Percentiles rank a stretch among this genome's conserved stretches.
Evolutionary conservation across 164 flowering plant genomes (phyloP).

Genomic region (Berberis vulgaris): DNA sequence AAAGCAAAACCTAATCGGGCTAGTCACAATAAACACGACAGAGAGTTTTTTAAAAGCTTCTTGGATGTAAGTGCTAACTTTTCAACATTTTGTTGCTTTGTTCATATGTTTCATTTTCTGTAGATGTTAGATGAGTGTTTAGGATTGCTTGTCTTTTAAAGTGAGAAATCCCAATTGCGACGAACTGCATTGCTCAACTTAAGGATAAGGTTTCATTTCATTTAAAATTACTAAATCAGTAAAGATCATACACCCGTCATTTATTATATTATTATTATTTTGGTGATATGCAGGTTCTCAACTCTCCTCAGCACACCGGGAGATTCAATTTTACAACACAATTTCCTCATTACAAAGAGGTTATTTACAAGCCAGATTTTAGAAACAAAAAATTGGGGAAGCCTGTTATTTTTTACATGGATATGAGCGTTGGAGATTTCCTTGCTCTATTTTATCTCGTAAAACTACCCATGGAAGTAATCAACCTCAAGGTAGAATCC

Average conservation of each 20-base stretch:
- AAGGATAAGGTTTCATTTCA: too few relatives aligned
- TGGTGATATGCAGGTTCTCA: constrained; percentile 48
- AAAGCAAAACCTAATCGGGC: constrained; percentile 68
- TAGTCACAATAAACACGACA: constrained; percentile 38
- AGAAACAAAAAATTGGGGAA: constrained; percentile 40
- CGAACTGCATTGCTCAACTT: too few relatives aligned
- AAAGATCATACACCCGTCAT: too few relatives aligned
- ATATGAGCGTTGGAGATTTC: constrained; percentile 97
- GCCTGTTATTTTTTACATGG: constrained; percentile 85
- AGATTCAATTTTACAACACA: constrained; percentile 72
- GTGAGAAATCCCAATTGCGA: too few relatives aligned
- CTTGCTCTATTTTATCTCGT: constrained; percentile 78
- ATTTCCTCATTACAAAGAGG: constrained; percentile 61
- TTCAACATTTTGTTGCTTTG: neutral
- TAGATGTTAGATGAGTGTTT: neutral
- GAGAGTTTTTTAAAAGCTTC: constrained; percentile 62
- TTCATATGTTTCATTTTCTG: neutral
- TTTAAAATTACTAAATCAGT: too few relatives aligned
- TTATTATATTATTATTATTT: neutral
- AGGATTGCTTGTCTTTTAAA: too few relatives aligned
- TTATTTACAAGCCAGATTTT: constrained; percentile 51
- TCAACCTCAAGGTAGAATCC: constrained; percentile 62
- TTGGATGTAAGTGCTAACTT: constrained; percentile 51
- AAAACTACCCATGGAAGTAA: constrained; percentile 73
- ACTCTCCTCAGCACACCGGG: constrained; percentile 46